Evolutionary conservation across 495 filamentous ascomycete genomes (phyloP).

Genomic region (Xylaria scruposa): DNA sequence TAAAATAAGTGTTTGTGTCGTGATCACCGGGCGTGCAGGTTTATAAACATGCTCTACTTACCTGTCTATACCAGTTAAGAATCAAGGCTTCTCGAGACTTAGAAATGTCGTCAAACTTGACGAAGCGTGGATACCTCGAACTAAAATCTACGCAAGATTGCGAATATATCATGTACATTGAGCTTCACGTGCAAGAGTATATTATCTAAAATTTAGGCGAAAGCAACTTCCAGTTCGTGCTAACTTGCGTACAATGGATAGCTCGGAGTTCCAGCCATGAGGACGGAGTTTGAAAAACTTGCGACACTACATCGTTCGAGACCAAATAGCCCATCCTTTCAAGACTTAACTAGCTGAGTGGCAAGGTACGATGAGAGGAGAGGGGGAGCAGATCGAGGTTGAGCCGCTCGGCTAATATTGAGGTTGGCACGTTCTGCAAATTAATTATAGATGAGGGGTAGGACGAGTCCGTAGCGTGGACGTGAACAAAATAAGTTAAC

Average conservation of each 20-base stretch:
- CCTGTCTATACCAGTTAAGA: slow-evolving; percentile 22
- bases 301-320: slow-evolving; percentile 8
- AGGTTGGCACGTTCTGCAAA: slow-evolving; percentile 13
- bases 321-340: background rate
- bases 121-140: background rate
- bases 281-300: slow-evolving; percentile 16
- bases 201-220: background rate
- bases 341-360: no score
- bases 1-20: background rate
- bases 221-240: background rate
- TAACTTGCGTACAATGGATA: background rate
- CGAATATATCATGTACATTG: background rate
- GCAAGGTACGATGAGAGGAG: background rate
- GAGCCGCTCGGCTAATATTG: slow-evolving; percentile 25
- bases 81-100: background rate
- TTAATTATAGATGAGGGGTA: slow-evolving; percentile 11
- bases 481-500: background rate
- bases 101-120: background rate
- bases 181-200: background rate
- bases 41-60: slow-evolving; percentile 1
- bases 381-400: background rate
- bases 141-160: background rate
- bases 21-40: background rate
- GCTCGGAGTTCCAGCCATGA: slow-evolving; percentile 13
- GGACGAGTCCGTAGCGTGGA: background rate